These are phyloP conservation scores for Biscutella laevigata DNA, from an alignment of 441 rosid genomes.

Conservation along the genomic window DNA sequence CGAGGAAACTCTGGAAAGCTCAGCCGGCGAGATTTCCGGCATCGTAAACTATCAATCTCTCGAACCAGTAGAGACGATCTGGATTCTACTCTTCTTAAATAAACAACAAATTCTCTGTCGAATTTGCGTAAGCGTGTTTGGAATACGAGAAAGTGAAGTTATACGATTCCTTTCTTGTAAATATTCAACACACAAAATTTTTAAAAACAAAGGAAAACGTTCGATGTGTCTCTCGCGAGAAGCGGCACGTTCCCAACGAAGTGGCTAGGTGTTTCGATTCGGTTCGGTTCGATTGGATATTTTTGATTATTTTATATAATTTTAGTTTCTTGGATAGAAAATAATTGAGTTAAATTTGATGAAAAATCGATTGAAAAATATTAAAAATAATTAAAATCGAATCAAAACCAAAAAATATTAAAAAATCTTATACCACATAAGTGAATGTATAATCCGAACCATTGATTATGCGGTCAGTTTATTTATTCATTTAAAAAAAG, in stretches of 20 bases:
- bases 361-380: too few relatives aligned
- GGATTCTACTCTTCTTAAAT: constrained; percentile 25
- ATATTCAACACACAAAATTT: background rate
- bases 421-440: too few relatives aligned
- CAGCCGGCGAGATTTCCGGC: constrained; percentile 36
- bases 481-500: too few relatives aligned
- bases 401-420: too few relatives aligned
- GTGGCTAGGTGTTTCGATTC: too few relatives aligned
- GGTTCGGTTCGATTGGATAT: too few relatives aligned
- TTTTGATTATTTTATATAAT: too few relatives aligned
- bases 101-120: constrained; percentile 6
- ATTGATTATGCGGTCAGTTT: constrained; percentile 13
- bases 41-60: constrained; percentile 21
- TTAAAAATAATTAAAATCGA: too few relatives aligned
- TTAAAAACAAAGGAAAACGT: background rate
- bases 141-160: constrained; percentile 23
- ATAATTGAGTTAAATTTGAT: too few relatives aligned
- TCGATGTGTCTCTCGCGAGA: constrained; percentile 3
- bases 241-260: constrained; percentile 20
- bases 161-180: constrained; percentile 18
- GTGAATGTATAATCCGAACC: too few relatives aligned
- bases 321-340: too few relatives aligned
- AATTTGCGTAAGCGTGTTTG: constrained; percentile 20
- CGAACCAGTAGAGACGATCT: constrained; percentile 24
- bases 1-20: constrained; percentile 25